Percentiles rank a stretch among this genome's conserved stretches.
Conservation (phyloP, 805 yeast species). For the Komagataella kurtzmanii region DNA sequence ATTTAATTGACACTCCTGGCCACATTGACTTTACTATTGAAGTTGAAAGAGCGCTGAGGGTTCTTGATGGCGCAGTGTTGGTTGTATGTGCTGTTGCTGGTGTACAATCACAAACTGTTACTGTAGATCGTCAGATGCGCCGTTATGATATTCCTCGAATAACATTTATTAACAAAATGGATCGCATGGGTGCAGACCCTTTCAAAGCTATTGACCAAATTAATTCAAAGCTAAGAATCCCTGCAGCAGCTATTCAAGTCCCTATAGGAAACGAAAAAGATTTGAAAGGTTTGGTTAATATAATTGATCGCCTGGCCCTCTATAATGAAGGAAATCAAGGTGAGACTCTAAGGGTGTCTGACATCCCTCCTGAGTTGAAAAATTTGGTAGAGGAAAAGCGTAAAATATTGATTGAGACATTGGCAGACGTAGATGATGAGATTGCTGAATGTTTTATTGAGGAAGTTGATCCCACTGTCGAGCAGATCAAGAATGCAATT, state of each 20-base stretch:
- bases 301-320: slow-evolving; percentile 75
- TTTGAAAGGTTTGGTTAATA: slow-evolving; percentile 80
- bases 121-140: slow-evolving; percentile 98
- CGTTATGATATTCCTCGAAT: slow-evolving; percentile 95
- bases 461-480: slow-evolving; percentile 75
- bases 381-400: slow-evolving; percentile 88
- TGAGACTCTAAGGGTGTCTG: slow-evolving; percentile 53
- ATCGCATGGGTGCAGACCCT: slow-evolving; percentile 98
- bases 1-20: slow-evolving; percentile 96
- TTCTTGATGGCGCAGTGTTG: slow-evolving; percentile 93
- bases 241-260: slow-evolving; percentile 96
- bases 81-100: slow-evolving; percentile 98
- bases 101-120: slow-evolving; percentile 96
- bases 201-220: slow-evolving; percentile 90
- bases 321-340: slow-evolving; percentile 90
- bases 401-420: slow-evolving; percentile 71
- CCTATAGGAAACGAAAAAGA: slow-evolving; percentile 92
- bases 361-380: slow-evolving; percentile 67
- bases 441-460: slow-evolving; percentile 88
- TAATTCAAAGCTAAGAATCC: slow-evolving; percentile 72
- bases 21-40: slow-evolving; percentile 98
- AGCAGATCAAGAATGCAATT: slow-evolving; percentile 79
- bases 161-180: slow-evolving; percentile 96
- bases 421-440: slow-evolving; percentile 97
- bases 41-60: slow-evolving; percentile 97